Evolutionary conservation across 768 basidiomycete genomes (phyloP), one percentile per base, ranked within the genome.

Genomic region (Hebeloma cylindrosporum): DNA sequence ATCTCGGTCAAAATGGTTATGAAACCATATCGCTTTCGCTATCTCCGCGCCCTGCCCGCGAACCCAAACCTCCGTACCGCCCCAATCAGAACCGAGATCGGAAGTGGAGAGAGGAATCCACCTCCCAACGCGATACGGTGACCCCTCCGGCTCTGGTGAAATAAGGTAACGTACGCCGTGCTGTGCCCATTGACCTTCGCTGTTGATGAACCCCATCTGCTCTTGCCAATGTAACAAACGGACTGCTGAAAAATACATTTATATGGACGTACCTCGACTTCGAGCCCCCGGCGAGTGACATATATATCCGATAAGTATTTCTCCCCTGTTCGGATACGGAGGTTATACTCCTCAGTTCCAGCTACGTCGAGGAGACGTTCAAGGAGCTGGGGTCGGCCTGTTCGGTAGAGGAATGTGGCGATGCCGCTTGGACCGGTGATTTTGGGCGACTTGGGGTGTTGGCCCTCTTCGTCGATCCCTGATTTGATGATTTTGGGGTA

Each of bases 401-500:
- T 49, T 2, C 43, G 48, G 35, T 61, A 44, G 16, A 61, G 42
- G 2, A 59, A 47, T 2, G 58, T 59, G 7, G 48, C 54, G 4
- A 58, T 44, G 2, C 60, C 60, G 28, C 46, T 44, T 25, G 54
- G 50, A 4, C 51, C 58, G 6, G 60, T 54, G 3, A 56, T 44
- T 16, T 39, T 23, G 4, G 60, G 60, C 16, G 49, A 58, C 32
- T 56, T 58, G 8, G 50, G 50, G 14, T 61, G 56, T 17, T 57
- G 60, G 1, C 56, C 53, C 43, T 60, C 59, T 20, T 57, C 59
- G 31, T 62, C 53, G 26, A 60, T 59, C 11, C 61, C 58, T 7
- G 54, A 50, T 39, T 60, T 60, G 27, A 62, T 58, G 11, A 62
- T 53, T 40, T 62, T 62, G 2, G 60, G 59, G 32, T 52, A 56